Evolutionary conservation across 805 yeast species (phyloP), one percentile per base, ranked within the genome.

Genomic region (Candida andamanensis): DNA sequence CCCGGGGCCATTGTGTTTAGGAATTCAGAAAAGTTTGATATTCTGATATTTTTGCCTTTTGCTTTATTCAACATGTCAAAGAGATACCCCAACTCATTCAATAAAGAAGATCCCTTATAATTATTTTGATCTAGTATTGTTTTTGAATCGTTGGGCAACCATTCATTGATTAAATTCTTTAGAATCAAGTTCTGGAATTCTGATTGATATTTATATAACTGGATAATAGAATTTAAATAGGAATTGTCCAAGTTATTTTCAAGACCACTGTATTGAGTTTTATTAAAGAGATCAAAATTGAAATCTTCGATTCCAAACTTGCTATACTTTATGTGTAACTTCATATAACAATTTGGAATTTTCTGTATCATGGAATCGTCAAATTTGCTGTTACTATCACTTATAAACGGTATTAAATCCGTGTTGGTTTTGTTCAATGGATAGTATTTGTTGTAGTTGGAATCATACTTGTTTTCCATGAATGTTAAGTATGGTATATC

Each of bases 291-390:
- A 33, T 74, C 79, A 52, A 92, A 90, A 59, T 90, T 96, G 58
- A 92, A 92, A 54, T 87, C 96, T 45, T 82, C 86, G 18, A 92
- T 87, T 17, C 98, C 98, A 56, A 86, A 90, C 46, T 76, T 80
- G 35, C 94, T 83, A 55, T 89, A 90, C 25, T 80, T 72, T 33
- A 90, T 84, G 38, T 80, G 83, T 28, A 85, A 63, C 45, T 78
- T 76, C 24, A 78, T 65, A 59, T 81, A 90, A 21, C 89, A 83
- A 32, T 80, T 79, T 1, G 96, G 95, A 50, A 46, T 71, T 62
- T 35, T 44, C 16, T 37, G 35, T 9, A 41, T 21, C 11, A 23
- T 30, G n/a, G 26, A 26, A 7, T 27, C 38, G 27, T 41, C 37
- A 25, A 36, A 34, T 18, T 20, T 30, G 5, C 28, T 10, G 31